Evolutionary conservation across 495 filamentous ascomycete genomes (phyloP).

Genomic region (Lepraria neglecta): DNA sequence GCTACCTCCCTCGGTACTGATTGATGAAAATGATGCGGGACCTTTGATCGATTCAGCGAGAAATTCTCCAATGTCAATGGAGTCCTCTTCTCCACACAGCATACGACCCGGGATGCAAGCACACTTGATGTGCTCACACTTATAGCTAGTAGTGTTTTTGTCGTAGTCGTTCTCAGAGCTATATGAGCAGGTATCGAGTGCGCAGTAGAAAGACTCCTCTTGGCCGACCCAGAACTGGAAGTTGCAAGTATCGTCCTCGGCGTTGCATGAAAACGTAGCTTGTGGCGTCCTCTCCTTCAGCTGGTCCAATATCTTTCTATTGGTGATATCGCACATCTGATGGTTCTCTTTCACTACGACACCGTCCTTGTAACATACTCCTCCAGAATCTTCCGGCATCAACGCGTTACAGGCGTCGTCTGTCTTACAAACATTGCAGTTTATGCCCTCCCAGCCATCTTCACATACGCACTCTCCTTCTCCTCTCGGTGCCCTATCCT

Average conservation of each 20-base stretch:
- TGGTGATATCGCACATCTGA: slow-evolving; percentile 97
- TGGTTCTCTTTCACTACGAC: slow-evolving; percentile 89
- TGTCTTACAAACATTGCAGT: slow-evolving; percentile 91
- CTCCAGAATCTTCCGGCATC: slow-evolving; percentile 70
- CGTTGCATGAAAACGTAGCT: slow-evolving; percentile 87
- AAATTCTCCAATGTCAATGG: slow-evolving; percentile 88
- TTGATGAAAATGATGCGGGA: slow-evolving; percentile 73
- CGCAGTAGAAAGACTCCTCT: slow-evolving; percentile 92
- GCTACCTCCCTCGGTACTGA: slow-evolving; percentile 54
- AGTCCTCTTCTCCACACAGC: slow-evolving; percentile 85
- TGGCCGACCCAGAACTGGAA: slow-evolving; percentile 99
- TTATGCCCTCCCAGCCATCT: slow-evolving; percentile 95
- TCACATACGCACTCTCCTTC: slow-evolving; percentile 73
- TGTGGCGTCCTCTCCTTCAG: slow-evolving; percentile 78
- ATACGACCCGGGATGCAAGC: slow-evolving; percentile 85
- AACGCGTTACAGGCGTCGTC: slow-evolving; percentile 77
- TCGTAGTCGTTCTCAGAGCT: slow-evolving; percentile 57
- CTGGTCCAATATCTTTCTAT: slow-evolving; percentile 81
- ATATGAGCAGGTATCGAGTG: slow-evolving; percentile 72
- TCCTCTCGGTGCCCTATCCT: slow-evolving; percentile 62
- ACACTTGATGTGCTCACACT: slow-evolving; percentile 77
- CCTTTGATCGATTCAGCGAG: slow-evolving; percentile 71
- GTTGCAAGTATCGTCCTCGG: slow-evolving; percentile 65
- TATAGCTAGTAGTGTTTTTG: slow-evolving; percentile 76
- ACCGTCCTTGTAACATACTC: slow-evolving; percentile 86